Evolutionary conservation across 176 grass and related monocot genomes (phyloP).

Genomic region (Zoysia pacifica): DNA sequence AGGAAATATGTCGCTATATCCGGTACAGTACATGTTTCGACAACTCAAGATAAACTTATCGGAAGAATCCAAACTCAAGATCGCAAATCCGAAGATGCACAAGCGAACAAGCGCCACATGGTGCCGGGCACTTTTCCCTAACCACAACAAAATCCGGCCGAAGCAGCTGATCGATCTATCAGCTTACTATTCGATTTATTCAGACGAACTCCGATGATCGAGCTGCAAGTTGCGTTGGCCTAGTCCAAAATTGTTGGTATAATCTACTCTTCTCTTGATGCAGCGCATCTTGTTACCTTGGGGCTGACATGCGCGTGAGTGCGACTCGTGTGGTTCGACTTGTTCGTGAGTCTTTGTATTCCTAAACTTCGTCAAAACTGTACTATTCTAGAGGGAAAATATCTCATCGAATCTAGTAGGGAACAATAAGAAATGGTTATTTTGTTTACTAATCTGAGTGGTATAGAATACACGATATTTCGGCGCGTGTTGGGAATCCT

Average conservation of each 20-base stretch:
- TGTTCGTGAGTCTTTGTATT: neutral
- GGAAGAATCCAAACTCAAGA: constrained; percentile 45
- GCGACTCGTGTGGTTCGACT: constrained; percentile 46
- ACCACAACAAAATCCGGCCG: neutral
- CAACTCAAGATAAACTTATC: constrained; percentile 37
- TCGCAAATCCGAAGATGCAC: constrained; percentile 39
- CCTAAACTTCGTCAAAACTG: neutral
- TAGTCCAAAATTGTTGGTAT: neutral
- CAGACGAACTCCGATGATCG: too few relatives aligned
- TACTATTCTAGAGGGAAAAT: neutral
- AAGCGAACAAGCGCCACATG: constrained; percentile 44
- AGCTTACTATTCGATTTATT: neutral
- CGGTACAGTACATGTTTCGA: constrained; percentile 49
- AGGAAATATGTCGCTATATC: constrained; percentile 59
- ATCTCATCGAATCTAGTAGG: neutral
- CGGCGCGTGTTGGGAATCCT: constrained; percentile 20
- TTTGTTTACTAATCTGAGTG: too few relatives aligned
- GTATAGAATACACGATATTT: neutral
- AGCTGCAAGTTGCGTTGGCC: neutral
- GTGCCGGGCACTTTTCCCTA: neutral
- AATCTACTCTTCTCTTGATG: too few relatives aligned
- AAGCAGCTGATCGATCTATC: neutral
- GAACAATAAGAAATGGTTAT: neutral
- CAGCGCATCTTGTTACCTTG: neutral
- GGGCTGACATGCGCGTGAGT: constrained; percentile 35